These are phyloP conservation scores for Hymenochaete sp. DNA, from an alignment of 1,284 basidiomycete species.

Conservation along the genomic window DNA sequence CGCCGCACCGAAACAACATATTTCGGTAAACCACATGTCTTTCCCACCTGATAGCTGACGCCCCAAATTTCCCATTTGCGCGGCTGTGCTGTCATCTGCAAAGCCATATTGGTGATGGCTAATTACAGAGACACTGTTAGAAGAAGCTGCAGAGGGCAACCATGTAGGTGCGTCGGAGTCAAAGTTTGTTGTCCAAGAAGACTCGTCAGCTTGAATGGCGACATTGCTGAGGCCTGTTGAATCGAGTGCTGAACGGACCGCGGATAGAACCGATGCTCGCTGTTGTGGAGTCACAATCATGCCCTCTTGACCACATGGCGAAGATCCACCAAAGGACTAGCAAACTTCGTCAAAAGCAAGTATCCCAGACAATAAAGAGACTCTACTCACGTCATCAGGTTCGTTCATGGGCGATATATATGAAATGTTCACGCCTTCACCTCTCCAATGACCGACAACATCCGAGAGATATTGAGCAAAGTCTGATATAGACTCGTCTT, in stretches of 20 bases:
- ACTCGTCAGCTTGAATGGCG: conserved; percentile 24
- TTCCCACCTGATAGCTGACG: conserved; percentile 22
- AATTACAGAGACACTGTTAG: conserved; percentile 21
- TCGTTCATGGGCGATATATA: conserved; percentile 27
- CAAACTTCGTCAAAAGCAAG: conserved; percentile 8
- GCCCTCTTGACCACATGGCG: conserved; percentile 26
- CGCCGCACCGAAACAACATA: conserved; percentile 21
- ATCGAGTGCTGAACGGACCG: conserved; percentile 21
- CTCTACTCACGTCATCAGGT: conserved; percentile 16
- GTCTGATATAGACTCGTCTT: conserved; percentile 21
- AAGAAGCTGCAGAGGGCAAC: conserved; percentile 21
- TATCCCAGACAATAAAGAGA: background rate
- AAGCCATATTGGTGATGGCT: conserved; percentile 25
- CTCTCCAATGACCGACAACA: conserved; percentile 23
- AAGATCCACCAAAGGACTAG: conserved; percentile 15
- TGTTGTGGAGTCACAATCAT: conserved; percentile 26
- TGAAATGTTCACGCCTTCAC: conserved; percentile 22
- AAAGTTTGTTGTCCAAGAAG: conserved; percentile 21
- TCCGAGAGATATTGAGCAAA: conserved; percentile 26
- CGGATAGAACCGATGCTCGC: conserved; percentile 23
- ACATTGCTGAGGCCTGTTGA: conserved; percentile 19
- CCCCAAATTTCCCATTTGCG: conserved; percentile 18
- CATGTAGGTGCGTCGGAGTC: conserved; percentile 23
- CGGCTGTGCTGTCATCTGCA: conserved; percentile 18
- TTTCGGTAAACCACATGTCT: conserved; percentile 24